Percentiles rank a stretch among this genome's conserved stretches.
These are phyloP conservation scores for Xylaria acuta DNA, from an alignment of 495 filamentous ascomycete genomes.

Conservation along the genomic window DNA sequence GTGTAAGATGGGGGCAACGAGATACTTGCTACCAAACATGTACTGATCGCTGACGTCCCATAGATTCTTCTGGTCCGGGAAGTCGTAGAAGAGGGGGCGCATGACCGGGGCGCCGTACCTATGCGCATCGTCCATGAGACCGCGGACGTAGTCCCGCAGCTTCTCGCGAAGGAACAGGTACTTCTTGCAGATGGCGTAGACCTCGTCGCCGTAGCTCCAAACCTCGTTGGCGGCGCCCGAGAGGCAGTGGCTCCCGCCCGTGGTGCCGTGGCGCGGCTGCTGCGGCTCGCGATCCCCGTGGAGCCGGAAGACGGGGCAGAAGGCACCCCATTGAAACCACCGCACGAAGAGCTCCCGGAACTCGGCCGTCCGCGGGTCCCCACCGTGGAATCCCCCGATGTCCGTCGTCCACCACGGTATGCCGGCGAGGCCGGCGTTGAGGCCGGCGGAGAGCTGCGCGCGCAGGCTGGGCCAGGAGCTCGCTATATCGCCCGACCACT, in stretches of 20 bases:
- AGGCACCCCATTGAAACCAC: slow-evolving; percentile 68
- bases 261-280: slow-evolving; percentile 45
- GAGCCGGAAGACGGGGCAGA: slow-evolving; percentile 65
- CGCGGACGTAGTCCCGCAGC: slow-evolving; percentile 57
- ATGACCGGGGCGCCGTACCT: slow-evolving; percentile 62
- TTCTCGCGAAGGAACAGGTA: slow-evolving; percentile 61
- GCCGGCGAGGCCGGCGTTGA: slow-evolving; percentile 64
- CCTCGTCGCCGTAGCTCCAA: slow-evolving; percentile 63
- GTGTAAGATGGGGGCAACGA: slow-evolving; percentile 57
- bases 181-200: slow-evolving; percentile 62
- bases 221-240: slow-evolving; percentile 62
- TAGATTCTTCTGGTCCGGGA: slow-evolving; percentile 53
- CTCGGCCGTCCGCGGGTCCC: slow-evolving; percentile 55
- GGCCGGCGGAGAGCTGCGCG: slow-evolving; percentile 61
- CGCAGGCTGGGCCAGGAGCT: slow-evolving; percentile 61
- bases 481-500: slow-evolving; percentile 65
- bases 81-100: slow-evolving; percentile 63
- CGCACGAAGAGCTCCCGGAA: slow-evolving; percentile 65
- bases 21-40: slow-evolving; percentile 61
- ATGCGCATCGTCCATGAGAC: slow-evolving; percentile 61
- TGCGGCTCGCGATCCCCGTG: slow-evolving; percentile 65
- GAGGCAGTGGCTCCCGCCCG: slow-evolving; percentile 42
- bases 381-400: slow-evolving; percentile 67
- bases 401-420: slow-evolving; percentile 67
- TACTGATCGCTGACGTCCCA: slow-evolving; percentile 63